Base-by-base conservation (phyloP, 176 grass and related monocot species). In the Ananas comosus region DNA sequence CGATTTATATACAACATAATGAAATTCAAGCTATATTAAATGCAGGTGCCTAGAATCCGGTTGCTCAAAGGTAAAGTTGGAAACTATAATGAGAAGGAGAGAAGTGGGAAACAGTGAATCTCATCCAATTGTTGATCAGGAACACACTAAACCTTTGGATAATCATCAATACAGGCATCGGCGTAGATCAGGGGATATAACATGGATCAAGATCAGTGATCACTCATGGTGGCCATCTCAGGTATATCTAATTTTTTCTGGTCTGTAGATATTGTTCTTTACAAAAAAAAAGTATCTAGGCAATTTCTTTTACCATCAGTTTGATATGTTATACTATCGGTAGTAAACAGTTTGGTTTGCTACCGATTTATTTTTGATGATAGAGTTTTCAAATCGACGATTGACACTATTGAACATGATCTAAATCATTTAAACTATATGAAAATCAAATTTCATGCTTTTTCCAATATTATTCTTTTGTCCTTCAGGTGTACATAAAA, bases 221-320 rank as follows among this genome's bases (percentile, higher is more conserved):
- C 71, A 72, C 18, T 83, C 82, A 63, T 99, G 89, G 94, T 99
- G 94, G 89, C 94, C 94, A 75, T 84, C 90, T 58, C 94, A 93
- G 94, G 94, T 99, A 83, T 67, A 51, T 5, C 18, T 42, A 42
- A 7, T 42, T 42, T 42, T 42, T 42, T 42, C 33, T 42, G 33
- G 0, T 42, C 6, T 42, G 33, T 42, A 1, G 33, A 7, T 42
- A 42, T 42, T 42, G 33, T 42, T 42, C 33, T 42, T 42, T 7
- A 7, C n/a, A 33, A 33, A 42, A 42, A 42, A 6, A 42, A 42
- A 42, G 1, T 27, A 42, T 42, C 33, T 7, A 42, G 33, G 7
- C 5, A 42, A 7, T 7, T 42, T 42, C 33, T 42, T 7, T 42
- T 42, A 42, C 33, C 33, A 42, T 42, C 33, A 6, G 33, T 42